Evolutionary conservation across 2,329 filamentous ascomycete species (phyloP).

Genomic region (Chrysoporthe deuterocubensis): DNA sequence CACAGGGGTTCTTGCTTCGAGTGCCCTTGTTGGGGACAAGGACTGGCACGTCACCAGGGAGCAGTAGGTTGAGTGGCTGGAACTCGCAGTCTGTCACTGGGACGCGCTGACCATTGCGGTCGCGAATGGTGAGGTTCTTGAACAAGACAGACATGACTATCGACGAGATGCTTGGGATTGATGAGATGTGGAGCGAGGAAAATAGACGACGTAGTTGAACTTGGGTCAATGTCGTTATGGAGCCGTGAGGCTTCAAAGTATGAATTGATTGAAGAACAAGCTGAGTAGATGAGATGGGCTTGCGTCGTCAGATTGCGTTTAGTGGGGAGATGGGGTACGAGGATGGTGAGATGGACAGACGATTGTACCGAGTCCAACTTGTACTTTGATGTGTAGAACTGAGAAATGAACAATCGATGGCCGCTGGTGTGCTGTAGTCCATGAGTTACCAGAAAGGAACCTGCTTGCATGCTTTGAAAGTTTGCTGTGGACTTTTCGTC

Average conservation of each 20-base stretch:
- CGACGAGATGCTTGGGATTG: not conserved
- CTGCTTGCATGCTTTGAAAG: not conserved
- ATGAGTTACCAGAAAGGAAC: not conserved
- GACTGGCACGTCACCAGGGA: constrained; percentile 24
- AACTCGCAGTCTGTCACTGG: constrained; percentile 21
- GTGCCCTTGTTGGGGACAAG: constrained; percentile 22
- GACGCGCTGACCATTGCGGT: constrained; percentile 15
- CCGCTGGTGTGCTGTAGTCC: too few species aligned
- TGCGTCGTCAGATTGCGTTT: not conserved
- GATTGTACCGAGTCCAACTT: not conserved
- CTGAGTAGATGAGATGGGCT: not conserved
- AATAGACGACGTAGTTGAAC: not conserved
- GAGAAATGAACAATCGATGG: not conserved
- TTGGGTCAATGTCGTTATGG: not conserved
- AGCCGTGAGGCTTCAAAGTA: not conserved
- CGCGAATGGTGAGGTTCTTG: constrained; percentile 13
- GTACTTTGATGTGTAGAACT: not conserved
- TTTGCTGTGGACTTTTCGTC: not conserved
- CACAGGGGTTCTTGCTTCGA: not conserved
- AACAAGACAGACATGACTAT: constrained; percentile 10
- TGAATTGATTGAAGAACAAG: not conserved
- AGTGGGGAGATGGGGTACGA: too few species aligned
- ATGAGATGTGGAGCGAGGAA: not conserved
- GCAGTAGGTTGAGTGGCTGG: constrained; percentile 25
- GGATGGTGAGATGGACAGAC: not conserved